These are phyloP conservation scores for Ministeria vibrans DNA, from an alignment of 78 protist genomes.

Conservation along the genomic window DNA sequence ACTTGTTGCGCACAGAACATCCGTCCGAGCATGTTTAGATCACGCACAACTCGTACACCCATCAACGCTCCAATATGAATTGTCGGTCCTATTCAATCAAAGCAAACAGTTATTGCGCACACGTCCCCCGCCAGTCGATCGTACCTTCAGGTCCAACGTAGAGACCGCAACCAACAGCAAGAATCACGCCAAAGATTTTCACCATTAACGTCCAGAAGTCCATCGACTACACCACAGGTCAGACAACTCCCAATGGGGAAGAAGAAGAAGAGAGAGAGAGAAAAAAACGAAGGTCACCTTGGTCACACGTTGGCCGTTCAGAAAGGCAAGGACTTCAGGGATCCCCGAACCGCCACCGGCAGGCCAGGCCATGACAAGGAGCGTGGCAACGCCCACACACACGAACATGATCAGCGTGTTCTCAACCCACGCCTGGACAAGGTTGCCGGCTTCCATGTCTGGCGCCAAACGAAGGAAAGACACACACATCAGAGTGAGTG, in stretches of 20 bases:
- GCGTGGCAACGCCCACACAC: not conserved
- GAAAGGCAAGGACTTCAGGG: not conserved
- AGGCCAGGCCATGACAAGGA: not conserved
- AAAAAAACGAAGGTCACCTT: not conserved
- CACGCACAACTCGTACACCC: not conserved
- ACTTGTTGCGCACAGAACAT: not conserved
- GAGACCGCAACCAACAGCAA: not conserved
- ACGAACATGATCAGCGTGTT: not conserved
- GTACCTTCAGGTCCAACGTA: not conserved
- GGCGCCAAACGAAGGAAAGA: not conserved
- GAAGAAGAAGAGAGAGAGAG: not conserved
- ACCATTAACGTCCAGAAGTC: not conserved
- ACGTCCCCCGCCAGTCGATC: too few relatives aligned
- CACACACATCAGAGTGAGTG: not conserved
- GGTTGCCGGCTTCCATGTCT: not conserved
- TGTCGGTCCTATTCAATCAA: not conserved
- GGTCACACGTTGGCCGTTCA: not conserved
- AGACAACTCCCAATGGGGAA: not conserved
- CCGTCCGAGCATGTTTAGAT: not conserved
- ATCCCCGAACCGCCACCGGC: constrained; percentile 1
- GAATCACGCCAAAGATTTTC: not conserved
- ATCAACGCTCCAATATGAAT: constrained; percentile 1
- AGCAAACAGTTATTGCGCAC: not conserved
- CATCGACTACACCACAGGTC: not conserved
- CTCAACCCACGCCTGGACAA: not conserved